These are phyloP conservation scores for Rutidosis leptorrhynchoides DNA, from an alignment of 129 eudicot genomes.

Conservation along the genomic window DNA sequence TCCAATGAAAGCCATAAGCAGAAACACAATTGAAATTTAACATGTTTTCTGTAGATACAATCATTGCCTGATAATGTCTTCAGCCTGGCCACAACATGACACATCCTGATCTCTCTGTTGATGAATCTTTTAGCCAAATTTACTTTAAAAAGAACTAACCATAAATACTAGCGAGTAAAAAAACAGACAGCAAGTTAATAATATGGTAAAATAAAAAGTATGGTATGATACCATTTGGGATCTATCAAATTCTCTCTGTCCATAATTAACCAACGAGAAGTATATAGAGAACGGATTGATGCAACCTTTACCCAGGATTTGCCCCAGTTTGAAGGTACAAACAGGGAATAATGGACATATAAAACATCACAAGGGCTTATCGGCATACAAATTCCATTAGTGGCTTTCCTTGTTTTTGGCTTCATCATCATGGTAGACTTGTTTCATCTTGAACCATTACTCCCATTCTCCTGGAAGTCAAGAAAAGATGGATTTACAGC, in stretches of 20 bases:
- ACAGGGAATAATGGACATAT: slow-evolving; percentile 5
- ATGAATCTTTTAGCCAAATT: slow-evolving; percentile 14
- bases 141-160: slow-evolving; percentile 1
- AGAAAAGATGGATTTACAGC: not conserved
- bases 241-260: slow-evolving; percentile 25
- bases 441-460: slow-evolving; percentile 12
- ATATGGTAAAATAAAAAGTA: slow-evolving; percentile 19
- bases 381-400: slow-evolving; percentile 23
- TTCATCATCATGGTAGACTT: slow-evolving; percentile 10
- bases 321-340: slow-evolving; percentile 23
- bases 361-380: slow-evolving; percentile 5
- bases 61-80: not conserved
- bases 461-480: slow-evolving; percentile 26
- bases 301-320: slow-evolving; percentile 17
- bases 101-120: slow-evolving; percentile 17
- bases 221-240: slow-evolving; percentile 23
- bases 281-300: slow-evolving; percentile 2
- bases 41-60: not conserved
- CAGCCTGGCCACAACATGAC: slow-evolving; percentile 8
- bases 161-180: not conserved
- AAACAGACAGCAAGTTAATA: slow-evolving; percentile 1
- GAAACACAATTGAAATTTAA: slow-evolving; percentile 5
- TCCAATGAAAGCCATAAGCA: slow-evolving; percentile 4
- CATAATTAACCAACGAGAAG: slow-evolving; percentile 5
- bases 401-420: slow-evolving; percentile 13